These are phyloP conservation scores for Hymenoscyphus linearis DNA, from an alignment of 2,329 filamentous ascomycete genomes.

Conservation along the genomic window DNA sequence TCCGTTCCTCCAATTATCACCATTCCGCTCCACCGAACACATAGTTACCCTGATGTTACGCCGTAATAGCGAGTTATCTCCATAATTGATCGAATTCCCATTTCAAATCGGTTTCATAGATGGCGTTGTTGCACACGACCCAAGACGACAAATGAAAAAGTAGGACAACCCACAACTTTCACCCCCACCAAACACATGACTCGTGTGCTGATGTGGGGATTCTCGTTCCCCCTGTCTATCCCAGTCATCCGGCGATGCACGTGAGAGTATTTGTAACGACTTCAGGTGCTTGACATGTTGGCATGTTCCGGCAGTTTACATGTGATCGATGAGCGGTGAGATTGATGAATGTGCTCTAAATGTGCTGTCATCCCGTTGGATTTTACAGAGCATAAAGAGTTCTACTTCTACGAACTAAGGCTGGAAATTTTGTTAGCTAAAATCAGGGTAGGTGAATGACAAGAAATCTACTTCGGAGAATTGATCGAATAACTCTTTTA, in stretches of 20 bases:
- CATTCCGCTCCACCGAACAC: not conserved
- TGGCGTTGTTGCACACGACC: not conserved
- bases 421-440: too few species aligned
- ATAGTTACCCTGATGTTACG: not conserved
- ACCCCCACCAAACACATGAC: not conserved
- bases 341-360: not conserved
- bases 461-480: too few species aligned
- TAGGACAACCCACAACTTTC: not conserved
- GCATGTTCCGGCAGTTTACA: not conserved
- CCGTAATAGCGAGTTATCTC: not conserved
- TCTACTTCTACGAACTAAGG: too few species aligned
- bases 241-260: not conserved
- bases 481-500: too few species aligned
- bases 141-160: not conserved
- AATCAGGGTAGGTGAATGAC: too few species aligned
- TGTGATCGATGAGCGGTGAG: not conserved
- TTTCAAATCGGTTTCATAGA: not conserved
- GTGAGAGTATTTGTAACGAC: not conserved
- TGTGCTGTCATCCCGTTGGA: too few species aligned
- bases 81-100: not conserved
- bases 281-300: not conserved
- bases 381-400: too few species aligned
- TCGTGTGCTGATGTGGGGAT: not conserved
- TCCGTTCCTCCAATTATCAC: not conserved
- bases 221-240: not conserved